Conservation (phyloP, 1,284 basidiomycete genomes). For the Prillingera fragicola region DNA sequence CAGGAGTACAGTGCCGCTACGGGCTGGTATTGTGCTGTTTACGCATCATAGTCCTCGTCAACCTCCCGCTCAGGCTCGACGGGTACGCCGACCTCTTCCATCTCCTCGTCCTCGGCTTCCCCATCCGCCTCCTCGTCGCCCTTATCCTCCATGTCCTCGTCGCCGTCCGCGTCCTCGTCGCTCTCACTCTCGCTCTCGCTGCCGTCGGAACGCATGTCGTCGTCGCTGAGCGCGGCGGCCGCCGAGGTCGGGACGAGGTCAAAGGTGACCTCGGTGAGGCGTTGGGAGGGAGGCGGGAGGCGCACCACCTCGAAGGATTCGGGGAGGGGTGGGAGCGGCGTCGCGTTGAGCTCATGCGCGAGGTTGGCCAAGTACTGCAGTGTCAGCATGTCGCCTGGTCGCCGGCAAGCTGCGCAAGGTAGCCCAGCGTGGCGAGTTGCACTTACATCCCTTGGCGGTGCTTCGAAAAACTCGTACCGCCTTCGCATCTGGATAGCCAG, state of each 20-base stretch:
- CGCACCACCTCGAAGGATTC: slow-evolving; percentile 86
- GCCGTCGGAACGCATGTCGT: slow-evolving; percentile 20
- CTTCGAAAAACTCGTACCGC: slow-evolving; percentile 88
- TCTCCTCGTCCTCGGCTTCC: slow-evolving; percentile 38
- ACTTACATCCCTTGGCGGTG: slow-evolving; percentile 89
- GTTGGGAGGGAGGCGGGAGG: slow-evolving; percentile 67
- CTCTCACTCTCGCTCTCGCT: slow-evolving; percentile 23
- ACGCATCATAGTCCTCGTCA: slow-evolving; percentile 45
- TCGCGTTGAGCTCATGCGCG: slow-evolving; percentile 82
- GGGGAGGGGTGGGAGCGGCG: slow-evolving; percentile 83
- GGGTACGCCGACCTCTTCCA: slow-evolving; percentile 36
- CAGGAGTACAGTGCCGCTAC: background rate
- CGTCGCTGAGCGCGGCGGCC: slow-evolving; percentile 30
- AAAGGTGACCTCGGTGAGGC: slow-evolving; percentile 86
- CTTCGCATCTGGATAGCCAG: slow-evolving; percentile 88
- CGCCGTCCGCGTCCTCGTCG: slow-evolving; percentile 18
- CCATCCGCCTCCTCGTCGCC: slow-evolving; percentile 22
- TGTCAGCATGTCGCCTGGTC: slow-evolving; percentile 5
- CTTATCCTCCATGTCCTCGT: slow-evolving; percentile 16
- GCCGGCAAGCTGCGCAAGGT: background rate
- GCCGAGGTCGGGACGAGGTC: slow-evolving; percentile 83
- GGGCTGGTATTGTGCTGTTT: background rate
- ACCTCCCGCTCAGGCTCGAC: slow-evolving; percentile 22
- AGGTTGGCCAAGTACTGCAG: slow-evolving; percentile 77
- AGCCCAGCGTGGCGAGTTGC: background rate